phyloP scores from a whole-genome alignment of 371 early-diverging fungal species.

The Mucor plumbeus region DNA sequence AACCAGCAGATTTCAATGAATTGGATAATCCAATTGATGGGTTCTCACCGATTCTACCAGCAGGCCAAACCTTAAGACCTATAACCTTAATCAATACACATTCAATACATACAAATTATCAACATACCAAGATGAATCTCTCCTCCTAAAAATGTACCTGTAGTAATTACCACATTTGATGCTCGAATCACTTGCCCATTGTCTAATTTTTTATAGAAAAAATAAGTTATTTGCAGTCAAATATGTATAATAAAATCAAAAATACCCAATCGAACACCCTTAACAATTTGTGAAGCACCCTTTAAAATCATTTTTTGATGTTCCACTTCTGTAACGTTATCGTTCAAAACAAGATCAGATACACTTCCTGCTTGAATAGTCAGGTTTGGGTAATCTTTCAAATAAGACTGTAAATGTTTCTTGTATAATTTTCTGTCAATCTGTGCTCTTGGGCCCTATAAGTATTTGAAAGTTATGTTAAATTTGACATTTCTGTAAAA shows the following conservation, averaged over 20 bases:
- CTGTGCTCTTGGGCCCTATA: constrained; percentile 81
- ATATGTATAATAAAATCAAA: background rate
- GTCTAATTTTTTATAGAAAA: constrained; percentile 37
- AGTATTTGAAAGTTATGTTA: background rate
- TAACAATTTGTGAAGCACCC: constrained; percentile 38
- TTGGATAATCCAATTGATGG: constrained; percentile 80
- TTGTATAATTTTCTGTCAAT: constrained; percentile 85
- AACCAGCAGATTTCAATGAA: constrained; percentile 77
- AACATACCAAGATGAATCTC: constrained; percentile 80
- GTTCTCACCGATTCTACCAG: constrained; percentile 80
- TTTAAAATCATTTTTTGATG: constrained; percentile 29
- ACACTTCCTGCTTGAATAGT: constrained; percentile 76
- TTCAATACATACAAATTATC: background rate
- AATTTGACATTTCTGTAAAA: background rate
- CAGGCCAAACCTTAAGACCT: constrained; percentile 76
- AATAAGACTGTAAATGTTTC: constrained; percentile 68
- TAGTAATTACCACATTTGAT: constrained; percentile 81
- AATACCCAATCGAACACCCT: constrained; percentile 49
- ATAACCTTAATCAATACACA: background rate
- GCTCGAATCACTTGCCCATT: constrained; percentile 71
- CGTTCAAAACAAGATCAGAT: constrained; percentile 68
- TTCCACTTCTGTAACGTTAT: constrained; percentile 41
- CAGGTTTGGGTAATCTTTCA: constrained; percentile 72
- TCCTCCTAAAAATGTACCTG: constrained; percentile 86
- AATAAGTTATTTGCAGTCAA: no score